Evolutionary conservation across 2,329 filamentous ascomycete species (phyloP), one percentile per base, ranked within the genome.

Genomic region (Curvularia sp.): DNA sequence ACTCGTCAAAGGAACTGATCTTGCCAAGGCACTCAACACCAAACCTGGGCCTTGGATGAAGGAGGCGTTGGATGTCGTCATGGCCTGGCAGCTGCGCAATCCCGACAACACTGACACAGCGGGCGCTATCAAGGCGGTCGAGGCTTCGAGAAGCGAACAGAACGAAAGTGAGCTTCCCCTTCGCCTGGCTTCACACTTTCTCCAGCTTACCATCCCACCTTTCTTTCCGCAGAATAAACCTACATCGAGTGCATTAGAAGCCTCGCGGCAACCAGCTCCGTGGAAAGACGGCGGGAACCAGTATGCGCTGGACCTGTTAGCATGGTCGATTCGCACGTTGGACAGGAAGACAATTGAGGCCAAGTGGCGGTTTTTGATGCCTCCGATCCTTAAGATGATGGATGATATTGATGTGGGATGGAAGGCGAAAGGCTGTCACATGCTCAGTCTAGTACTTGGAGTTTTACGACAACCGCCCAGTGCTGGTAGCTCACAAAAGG

Each of bases 61-160:
- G 53, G 83, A 84, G 45, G 93, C 93, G 3, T 79, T 97, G 46
- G 89, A 96, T 30, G 81, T 93, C 3, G 90, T 92, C 60, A 86
- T 96, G 77, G 87, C 88, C 60, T 98, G 93, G 93, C 95, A 98
- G 77, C 83, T 98, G 51, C 85, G 91, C 36, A 87, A 98, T 71
- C 92, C 93, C 0, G 82, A 82, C 3, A 81, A 80, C 56, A 85
- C 83, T 3, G 89, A 93, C 61, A 78, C 82, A 28, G 68, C 71
- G 30, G 73, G 74, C 54, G 80, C 80, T 13, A 79, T 83, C 49
- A 77, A 80, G 65, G 78, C 79, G 59, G 80, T 83, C 42, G 77
- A 76, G 67, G 67, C 66, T 56, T 66, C 68, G 47, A 67, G 61
- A 62, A 74, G 78, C 65, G 77, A 78, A 80, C 79, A 82, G 79